phyloP scores from a whole-genome alignment of 768 basidiomycete species.

The Boletellus emodensis region DNA sequence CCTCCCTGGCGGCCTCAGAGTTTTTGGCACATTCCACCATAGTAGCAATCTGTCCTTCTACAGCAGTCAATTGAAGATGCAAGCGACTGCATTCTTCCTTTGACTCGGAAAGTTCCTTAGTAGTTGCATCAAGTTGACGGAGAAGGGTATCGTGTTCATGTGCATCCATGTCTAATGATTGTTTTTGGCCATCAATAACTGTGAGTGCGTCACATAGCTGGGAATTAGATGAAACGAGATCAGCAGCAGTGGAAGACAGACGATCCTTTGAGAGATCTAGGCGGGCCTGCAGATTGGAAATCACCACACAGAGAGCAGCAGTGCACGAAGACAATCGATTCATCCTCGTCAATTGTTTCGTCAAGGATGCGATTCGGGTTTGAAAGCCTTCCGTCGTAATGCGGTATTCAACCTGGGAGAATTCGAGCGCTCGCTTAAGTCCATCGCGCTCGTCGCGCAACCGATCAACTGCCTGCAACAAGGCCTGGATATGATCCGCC shows the following conservation, averaged over 20 bases:
- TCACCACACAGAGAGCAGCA: conserved; percentile 36
- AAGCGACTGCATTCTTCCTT: conserved; percentile 18
- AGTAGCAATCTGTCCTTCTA: conserved; percentile 32
- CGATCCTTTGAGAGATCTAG: conserved; percentile 20
- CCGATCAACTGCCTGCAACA: conserved; percentile 62
- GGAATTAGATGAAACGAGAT: conserved; percentile 16
- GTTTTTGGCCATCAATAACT: conserved; percentile 20
- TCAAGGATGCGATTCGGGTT: conserved; percentile 39
- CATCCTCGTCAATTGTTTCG: conserved; percentile 24
- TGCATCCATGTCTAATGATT: conserved; percentile 13
- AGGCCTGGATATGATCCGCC: conserved; percentile 46
- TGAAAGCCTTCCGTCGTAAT: conserved; percentile 61
- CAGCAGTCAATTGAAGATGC: conserved; percentile 32
- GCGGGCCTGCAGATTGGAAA: conserved; percentile 36
- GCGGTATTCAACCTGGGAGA: conserved; percentile 62
- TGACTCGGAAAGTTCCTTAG: conserved; percentile 35
- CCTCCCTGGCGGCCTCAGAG: conserved; percentile 34
- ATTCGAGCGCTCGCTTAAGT: conserved; percentile 60
- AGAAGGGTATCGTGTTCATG: conserved; percentile 25
- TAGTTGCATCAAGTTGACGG: conserved; percentile 31
- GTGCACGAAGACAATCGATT: conserved; percentile 33
- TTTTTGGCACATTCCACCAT: conserved; percentile 32
- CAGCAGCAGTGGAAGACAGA: conserved; percentile 6
- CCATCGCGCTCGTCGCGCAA: conserved; percentile 63
- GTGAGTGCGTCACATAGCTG: conserved; percentile 13